These are phyloP conservation scores for Penicillium silybi DNA, from an alignment of 495 filamentous ascomycete species.

Conservation along the genomic window DNA sequence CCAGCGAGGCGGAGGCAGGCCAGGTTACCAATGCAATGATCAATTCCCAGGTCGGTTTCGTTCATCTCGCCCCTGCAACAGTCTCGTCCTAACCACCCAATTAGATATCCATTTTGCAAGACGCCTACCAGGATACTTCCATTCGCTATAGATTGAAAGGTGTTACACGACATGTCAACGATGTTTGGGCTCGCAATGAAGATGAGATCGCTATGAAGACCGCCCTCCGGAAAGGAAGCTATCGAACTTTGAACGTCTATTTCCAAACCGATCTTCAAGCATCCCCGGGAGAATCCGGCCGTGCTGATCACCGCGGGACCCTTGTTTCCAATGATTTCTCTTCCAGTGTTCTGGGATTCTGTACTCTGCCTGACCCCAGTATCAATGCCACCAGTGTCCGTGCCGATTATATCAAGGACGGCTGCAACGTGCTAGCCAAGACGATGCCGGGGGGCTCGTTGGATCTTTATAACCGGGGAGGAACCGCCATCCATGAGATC, in stretches of 20 bases:
- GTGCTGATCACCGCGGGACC: constrained; percentile 8
- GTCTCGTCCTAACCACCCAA: not conserved
- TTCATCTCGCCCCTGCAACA: too few species aligned
- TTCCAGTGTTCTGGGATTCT: constrained; percentile 45
- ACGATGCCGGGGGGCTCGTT: constrained; percentile 48
- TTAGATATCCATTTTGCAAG: constrained; percentile 40
- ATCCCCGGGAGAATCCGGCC: constrained; percentile 17
- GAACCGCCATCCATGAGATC: constrained; percentile 53
- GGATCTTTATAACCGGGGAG: constrained; percentile 44
- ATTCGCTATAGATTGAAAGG: constrained; percentile 59
- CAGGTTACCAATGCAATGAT: constrained; percentile 41
- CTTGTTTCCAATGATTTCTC: constrained; percentile 16
- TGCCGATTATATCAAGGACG: constrained; percentile 44
- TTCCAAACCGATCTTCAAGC: constrained; percentile 47
- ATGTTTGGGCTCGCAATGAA: constrained; percentile 60
- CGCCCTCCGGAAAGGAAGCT: constrained; percentile 53
- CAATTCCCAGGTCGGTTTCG: constrained; percentile 35
- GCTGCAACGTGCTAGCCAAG: constrained; percentile 49
- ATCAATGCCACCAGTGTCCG: constrained; percentile 33
- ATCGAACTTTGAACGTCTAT: constrained; percentile 49
- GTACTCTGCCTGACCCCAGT: constrained; percentile 42
- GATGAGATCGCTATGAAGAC: constrained; percentile 62
- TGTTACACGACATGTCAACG: constrained; percentile 69
- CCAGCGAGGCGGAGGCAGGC: constrained; percentile 27
- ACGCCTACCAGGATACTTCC: constrained; percentile 37